phyloP scores from a whole-genome alignment of 306 rosid genomes.

The Begonia loranthoides region DNA sequence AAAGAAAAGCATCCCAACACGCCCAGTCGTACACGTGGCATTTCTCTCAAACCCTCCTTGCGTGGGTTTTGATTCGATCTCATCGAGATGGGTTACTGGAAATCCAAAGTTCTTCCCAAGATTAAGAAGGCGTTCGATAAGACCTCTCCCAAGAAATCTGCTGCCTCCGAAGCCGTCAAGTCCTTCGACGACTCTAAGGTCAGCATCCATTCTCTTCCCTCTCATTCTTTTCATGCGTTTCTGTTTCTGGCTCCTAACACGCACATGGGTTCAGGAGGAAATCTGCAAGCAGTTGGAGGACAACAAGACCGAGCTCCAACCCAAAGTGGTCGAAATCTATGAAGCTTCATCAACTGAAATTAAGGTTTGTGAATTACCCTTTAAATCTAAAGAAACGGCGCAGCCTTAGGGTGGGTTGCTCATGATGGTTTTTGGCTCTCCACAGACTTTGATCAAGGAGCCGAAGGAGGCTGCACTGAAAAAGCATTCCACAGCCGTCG shows the following conservation, averaged over 20 bases:
- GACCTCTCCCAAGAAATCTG: constrained; percentile 31
- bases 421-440: too few species aligned
- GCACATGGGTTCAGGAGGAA: constrained; percentile 24
- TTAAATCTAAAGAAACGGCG: too few species aligned
- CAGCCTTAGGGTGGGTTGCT: too few species aligned
- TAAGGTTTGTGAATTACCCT: constrained; percentile 22
- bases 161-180: constrained; percentile 49
- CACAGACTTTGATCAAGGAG: constrained; percentile 43
- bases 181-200: constrained; percentile 64
- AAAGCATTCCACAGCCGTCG: constrained; percentile 44
- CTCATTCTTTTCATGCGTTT: too few species aligned
- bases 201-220: too few species aligned
- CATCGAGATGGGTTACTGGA: constrained; percentile 51
- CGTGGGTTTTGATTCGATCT: too few species aligned
- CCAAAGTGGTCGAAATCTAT: constrained; percentile 48
- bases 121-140: constrained; percentile 64
- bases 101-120: constrained; percentile 61
- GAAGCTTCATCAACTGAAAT: constrained; percentile 43
- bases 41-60: too few species aligned
- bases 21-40: too few species aligned
- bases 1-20: too few species aligned
- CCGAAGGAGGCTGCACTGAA: constrained; percentile 38
- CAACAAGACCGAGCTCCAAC: constrained; percentile 41
- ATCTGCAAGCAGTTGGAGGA: constrained; percentile 49
- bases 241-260: too few species aligned